Evolutionary conservation across 768 basidiomycete species (phyloP).

Genomic region (Chalciporus piperatus): DNA sequence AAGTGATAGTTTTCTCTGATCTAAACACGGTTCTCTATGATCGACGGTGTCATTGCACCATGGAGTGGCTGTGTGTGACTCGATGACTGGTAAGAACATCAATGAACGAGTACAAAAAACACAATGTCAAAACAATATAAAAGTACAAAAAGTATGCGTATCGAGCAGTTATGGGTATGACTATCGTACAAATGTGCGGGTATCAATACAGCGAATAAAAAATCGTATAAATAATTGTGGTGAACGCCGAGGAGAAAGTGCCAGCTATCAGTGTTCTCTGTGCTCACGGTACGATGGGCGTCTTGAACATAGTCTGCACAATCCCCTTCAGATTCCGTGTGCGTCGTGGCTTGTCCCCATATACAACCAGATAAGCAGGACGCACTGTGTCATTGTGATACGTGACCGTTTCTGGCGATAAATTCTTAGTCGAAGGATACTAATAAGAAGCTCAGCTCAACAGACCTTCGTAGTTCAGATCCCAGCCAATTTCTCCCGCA

Average conservation of each 20-base stretch:
- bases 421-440: neutral
- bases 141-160: constrained; percentile 1
- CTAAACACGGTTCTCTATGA: too few relatives aligned
- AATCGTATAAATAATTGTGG: constrained; percentile 9
- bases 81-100: too few relatives aligned
- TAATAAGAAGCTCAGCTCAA: neutral
- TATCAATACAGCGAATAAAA: constrained; percentile 8
- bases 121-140: neutral
- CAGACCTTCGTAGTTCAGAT: constrained; percentile 57
- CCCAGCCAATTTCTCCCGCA: constrained; percentile 58
- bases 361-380: constrained; percentile 65
- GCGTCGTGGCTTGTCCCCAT: constrained; percentile 36
- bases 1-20: too few relatives aligned
- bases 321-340: constrained; percentile 24
- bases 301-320: constrained; percentile 30
- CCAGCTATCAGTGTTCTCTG: neutral
- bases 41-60: too few relatives aligned
- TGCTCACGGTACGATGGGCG: constrained; percentile 26
- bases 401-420: constrained; percentile 54
- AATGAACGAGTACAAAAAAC: too few relatives aligned
- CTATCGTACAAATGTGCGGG: constrained; percentile 19
- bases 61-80: too few relatives aligned
- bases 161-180: constrained; percentile 7
- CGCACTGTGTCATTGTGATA: constrained; percentile 66
- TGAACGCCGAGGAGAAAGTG: too few relatives aligned